Base-by-base conservation (phyloP, 495 filamentous ascomycete genomes). In the Apiosordaria backusii region DNA sequence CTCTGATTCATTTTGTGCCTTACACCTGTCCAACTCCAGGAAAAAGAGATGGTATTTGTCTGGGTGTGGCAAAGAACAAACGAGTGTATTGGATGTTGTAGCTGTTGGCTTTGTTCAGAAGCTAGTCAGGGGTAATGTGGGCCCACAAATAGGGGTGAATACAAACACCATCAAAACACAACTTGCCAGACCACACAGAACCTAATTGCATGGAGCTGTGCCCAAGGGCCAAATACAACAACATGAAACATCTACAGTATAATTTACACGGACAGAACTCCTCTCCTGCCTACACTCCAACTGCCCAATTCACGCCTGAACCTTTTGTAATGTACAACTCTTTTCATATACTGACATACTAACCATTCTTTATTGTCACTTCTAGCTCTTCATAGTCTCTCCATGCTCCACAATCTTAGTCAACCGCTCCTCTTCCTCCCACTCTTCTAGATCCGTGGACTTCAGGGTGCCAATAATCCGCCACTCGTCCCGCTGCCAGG, bases 381-480 rank as follows among this genome's bases (percentile, higher is more conserved):
- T 63, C 35, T 60, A 57, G 24, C 15, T 57, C n/a, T 60, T 62
- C 50, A 66, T 23, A 22, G 60, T 1, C 4, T 57, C 53, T 13
- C 50, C 59, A 27, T 23, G 21, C 54, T 68, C 64, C 1, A 72
- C 13, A n/a, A 15, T 7, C 26, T 63, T 29, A 4, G 70, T 4
- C 58, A 69, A 21, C 9, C 63, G 23, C 64, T 65, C 65, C 66
- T 76, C 74, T 1, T 18, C 58, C n/a, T 75, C 57, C 60, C 84
- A 75, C 22, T 79, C 77, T 26, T 88, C 81, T 22, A 76, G 75
- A 75, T 82, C 85, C 10, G 85, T 89, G 70, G 88, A 83, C 67
- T 83, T 79, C 50, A 85, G 75, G 45, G 86, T 87, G 24, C 92
- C 92, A 87, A 92, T 90, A 58, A 96, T 72, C 73, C 82, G 85